Base-by-base conservation (phyloP, 164 flowering plant genomes). In the Annona squamosa region DNA sequence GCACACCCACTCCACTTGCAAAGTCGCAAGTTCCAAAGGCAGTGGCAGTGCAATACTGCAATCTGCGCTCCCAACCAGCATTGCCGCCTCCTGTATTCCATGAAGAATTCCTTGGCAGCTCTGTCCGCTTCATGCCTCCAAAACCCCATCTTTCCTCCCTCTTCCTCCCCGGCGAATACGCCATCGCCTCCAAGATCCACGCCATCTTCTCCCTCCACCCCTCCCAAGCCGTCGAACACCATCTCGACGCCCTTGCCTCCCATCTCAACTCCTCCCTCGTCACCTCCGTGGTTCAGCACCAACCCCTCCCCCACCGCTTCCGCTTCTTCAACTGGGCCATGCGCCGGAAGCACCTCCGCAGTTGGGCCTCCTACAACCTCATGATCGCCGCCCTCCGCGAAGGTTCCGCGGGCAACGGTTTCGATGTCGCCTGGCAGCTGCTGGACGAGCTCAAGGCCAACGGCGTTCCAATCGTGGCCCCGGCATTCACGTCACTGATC, bases 251-350 rank as follows among this genome's bases (percentile, higher is more conserved):
- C 46, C 45, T 85, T 2, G 74, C 73, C 43, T 88, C 86, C 1
- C 72, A 73, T n/a, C 73, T 92, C 66, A 73, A 82, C 18, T 74
- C 71, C 16, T 59, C 71, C 1, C 62, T 80, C 10, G 83, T 89
- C 3, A 56, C 86, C 52, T 79, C 82, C 6, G 79, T 90, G 3
- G 73, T 91, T 61, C 71, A 86, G 19, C 80, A 74, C 7, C 56
- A 63, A 3, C 76, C 82, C 68, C 77, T 74, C 4, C 76, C 47
- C 19, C 18, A 76, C 68, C 83, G 84, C 67, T 90, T 89, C 65
- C 84, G 97, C 3, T 92, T 94, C 81, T 88, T 87, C 84, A 75
- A 81, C 43, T 92, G 97, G 97, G 87, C 91, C 5, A 70, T 83
- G 78, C 71, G 66, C 5, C 52, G 72, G 41, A 77, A 52, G 83